Percentiles rank a stretch among this genome's conserved stretches.
phyloP scores from a whole-genome alignment of 805 yeast species.

The Wickerhamiella lipophila region DNA sequence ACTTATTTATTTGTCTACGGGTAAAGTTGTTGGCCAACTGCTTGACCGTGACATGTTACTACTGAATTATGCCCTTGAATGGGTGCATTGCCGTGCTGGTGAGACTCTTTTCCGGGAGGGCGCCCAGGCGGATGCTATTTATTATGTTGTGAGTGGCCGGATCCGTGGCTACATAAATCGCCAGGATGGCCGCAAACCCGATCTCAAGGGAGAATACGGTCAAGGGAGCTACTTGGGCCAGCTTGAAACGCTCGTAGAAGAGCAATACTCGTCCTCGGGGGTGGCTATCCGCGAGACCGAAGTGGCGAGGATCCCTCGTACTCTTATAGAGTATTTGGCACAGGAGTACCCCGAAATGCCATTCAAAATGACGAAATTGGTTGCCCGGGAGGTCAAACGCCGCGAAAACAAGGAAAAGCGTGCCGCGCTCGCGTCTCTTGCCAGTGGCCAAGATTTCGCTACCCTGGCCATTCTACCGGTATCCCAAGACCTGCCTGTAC shows the following conservation, averaged over 20 bases:
- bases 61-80: slow-evolving; percentile 84
- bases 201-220: slow-evolving; percentile 62
- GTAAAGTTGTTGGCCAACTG: slow-evolving; percentile 55
- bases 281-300: slow-evolving; percentile 84
- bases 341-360: slow-evolving; percentile 78
- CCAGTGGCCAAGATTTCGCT: slow-evolving; percentile 42
- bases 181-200: slow-evolving; percentile 12
- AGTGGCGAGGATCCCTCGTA: slow-evolving; percentile 82
- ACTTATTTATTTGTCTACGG: slow-evolving; percentile 61
- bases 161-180: slow-evolving; percentile 43
- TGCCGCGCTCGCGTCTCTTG: slow-evolving; percentile 9
- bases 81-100: slow-evolving; percentile 89
- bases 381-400: slow-evolving; percentile 39
- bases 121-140: slow-evolving; percentile 80
- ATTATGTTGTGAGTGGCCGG: slow-evolving; percentile 79
- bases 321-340: slow-evolving; percentile 74
- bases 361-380: slow-evolving; percentile 77
- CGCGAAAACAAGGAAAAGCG: neutral
- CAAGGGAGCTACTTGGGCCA: slow-evolving; percentile 94
- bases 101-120: slow-evolving; percentile 67
- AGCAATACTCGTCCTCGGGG: slow-evolving; percentile 57
- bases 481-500: slow-evolving; percentile 68
- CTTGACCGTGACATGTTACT: slow-evolving; percentile 29
- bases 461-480: slow-evolving; percentile 80
- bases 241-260: slow-evolving; percentile 71